These are phyloP conservation scores for Ascosphaera aggregata DNA, from an alignment of 2,329 filamentous ascomycete species.

Conservation along the genomic window DNA sequence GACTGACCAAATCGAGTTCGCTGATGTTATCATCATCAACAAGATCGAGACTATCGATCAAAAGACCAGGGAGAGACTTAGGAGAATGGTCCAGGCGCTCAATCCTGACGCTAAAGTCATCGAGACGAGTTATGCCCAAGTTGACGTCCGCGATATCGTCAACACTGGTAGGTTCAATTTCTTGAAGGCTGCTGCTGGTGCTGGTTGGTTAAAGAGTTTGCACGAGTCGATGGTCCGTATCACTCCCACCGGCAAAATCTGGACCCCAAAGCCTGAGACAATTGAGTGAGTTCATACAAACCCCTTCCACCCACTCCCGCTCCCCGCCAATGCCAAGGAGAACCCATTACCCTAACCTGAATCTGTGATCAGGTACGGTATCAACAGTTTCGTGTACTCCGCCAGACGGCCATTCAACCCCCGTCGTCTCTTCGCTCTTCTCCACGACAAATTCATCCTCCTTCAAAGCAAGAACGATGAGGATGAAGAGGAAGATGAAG, in stretches of 20 bases:
- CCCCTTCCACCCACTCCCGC: too few species aligned
- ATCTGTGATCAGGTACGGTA: slow-evolving; percentile 29
- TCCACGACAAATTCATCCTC: slow-evolving; percentile 23
- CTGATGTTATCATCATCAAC: slow-evolving; percentile 48
- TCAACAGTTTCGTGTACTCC: slow-evolving; percentile 46
- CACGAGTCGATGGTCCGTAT: slow-evolving; percentile 42
- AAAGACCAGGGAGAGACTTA: slow-evolving; percentile 24
- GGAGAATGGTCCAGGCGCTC: slow-evolving; percentile 32
- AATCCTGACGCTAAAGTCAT: slow-evolving; percentile 44
- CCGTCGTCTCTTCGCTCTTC: slow-evolving; percentile 16
- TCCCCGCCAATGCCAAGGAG: too few species aligned
- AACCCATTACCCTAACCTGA: slow-evolving; percentile 1
- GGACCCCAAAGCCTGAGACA: slow-evolving; percentile 46
- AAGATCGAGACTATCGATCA: slow-evolving; percentile 39
- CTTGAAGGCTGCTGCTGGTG: slow-evolving; percentile 37
- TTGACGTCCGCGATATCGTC: slow-evolving; percentile 39
- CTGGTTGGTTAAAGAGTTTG: slow-evolving; percentile 47
- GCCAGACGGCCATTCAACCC: slow-evolving; percentile 29
- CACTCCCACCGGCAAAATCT: slow-evolving; percentile 29
- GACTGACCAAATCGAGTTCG: slow-evolving; percentile 62
- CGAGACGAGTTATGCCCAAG: slow-evolving; percentile 32
- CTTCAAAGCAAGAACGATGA: slow-evolving; percentile 16
- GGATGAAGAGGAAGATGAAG: slow-evolving; percentile 9
- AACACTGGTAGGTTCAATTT: slow-evolving; percentile 43
- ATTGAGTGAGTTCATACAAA: slow-evolving; percentile 28